phyloP scores from a whole-genome alignment of 495 filamentous ascomycete genomes.

The Astrocystis sublimbata region DNA sequence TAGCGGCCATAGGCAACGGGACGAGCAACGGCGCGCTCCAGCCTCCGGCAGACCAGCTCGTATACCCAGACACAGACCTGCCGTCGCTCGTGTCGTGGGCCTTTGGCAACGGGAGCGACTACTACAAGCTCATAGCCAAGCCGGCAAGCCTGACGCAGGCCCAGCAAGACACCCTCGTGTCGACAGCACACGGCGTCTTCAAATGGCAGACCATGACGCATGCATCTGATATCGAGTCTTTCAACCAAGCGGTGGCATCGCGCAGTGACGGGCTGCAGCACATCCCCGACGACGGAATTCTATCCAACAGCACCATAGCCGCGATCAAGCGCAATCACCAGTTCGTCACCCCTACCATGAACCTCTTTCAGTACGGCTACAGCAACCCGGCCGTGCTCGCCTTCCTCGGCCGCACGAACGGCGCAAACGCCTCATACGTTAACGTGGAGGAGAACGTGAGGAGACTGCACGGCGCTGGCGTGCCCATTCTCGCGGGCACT shows the following conservation, averaged over 20 bases:
- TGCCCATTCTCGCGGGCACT: conserved; percentile 39
- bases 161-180: conserved; percentile 31
- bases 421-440: conserved; percentile 24
- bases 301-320: conserved; percentile 17
- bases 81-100: conserved; percentile 34
- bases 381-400: conserved; percentile 20
- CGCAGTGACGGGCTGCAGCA: conserved; percentile 37
- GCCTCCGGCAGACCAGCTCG: conserved; percentile 18
- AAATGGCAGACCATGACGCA: conserved; percentile 34
- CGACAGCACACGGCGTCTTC: conserved; percentile 22
- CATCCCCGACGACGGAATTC: conserved; percentile 33
- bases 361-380: conserved; percentile 29
- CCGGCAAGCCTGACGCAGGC: conserved; percentile 31
- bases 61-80: conserved; percentile 31
- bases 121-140: conserved; percentile 44
- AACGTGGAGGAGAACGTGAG: conserved; percentile 28
- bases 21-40: conserved; percentile 27
- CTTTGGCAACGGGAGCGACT: conserved; percentile 41
- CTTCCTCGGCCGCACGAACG: conserved; percentile 21
- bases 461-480: conserved; percentile 29
- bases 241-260: conserved; percentile 29
- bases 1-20: conserved; percentile 25
- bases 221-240: conserved; percentile 24
- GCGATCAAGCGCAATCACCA: conserved; percentile 21
- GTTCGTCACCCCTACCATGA: conserved; percentile 37